Base-by-base conservation (phyloP, 1,139 yeast species). In the Taiozyma sp. region DNA sequence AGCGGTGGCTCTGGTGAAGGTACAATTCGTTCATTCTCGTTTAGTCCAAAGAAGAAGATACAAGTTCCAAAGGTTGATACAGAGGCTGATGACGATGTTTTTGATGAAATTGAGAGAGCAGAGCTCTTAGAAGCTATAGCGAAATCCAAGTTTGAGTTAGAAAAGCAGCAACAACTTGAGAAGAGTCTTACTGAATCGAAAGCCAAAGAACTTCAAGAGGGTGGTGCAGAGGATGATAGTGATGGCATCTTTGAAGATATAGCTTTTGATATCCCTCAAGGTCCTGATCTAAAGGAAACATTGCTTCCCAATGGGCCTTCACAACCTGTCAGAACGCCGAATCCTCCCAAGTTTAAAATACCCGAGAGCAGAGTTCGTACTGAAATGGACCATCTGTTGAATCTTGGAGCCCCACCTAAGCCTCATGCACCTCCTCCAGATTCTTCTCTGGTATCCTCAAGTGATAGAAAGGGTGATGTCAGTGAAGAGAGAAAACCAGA, bases 81-180 rank as follows among this genome's bases (percentile, higher is more conserved):
- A 12, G 59, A 54, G 29, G 51, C 50, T 7, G 59, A 55, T 22
- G 64, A 64, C 12, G 70, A 68, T 43, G 68, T 66, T 9, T 65
- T 65, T 50, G 67, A 65, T 1, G 51, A 53, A 27, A 51, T 67
- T 13, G 68, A 68, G 41, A 74, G 73, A 44, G 59, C 62, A 6
- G 80, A 80, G 43, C 57, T 79, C 50, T 68, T 69, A 55, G 70
- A 66, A 51, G 84, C 84, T 1, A 70, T 79, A 30, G 76, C 75
- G 51, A 66, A 65, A 43, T 79, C 84, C 0, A 76, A 74, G 52
- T 58, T 60, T 43, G 81, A 76, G 23, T 64, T 59, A 13, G 53
- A 48, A n/a, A 51, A 54, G 30, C 60, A 64, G 36, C 55, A 57
- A 42, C 58, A 52, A 34, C 4, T 54, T 43, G 57, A 57, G 29